phyloP scores from a whole-genome alignment of 306 rosid species.

The Geum urbanum region DNA sequence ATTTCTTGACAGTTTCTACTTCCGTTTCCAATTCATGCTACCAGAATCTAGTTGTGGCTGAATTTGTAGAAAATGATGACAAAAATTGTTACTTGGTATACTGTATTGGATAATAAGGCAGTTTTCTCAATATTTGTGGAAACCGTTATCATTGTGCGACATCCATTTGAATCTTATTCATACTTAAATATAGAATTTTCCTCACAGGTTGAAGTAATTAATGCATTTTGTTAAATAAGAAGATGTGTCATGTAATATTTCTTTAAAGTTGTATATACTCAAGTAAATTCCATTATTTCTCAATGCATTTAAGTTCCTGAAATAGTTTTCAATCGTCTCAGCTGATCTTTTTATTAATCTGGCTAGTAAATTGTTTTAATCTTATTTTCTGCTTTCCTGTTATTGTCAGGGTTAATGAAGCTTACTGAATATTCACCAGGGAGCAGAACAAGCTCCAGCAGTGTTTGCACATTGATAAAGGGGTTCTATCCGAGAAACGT shows the following conservation, averaged over 20 bases:
- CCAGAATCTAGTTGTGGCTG: not conserved
- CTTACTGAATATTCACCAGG: conserved; percentile 47
- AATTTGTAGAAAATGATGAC: not conserved
- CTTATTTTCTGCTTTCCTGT: conserved; percentile 12
- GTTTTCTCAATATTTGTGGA: not conserved
- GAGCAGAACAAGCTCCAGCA: conserved; percentile 73
- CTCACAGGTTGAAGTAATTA: not conserved
- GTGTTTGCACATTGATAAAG: conserved; percentile 41
- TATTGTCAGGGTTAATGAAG: conserved; percentile 74
- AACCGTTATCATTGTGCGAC: not conserved
- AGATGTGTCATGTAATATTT: not conserved
- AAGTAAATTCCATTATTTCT: conserved; percentile 4
- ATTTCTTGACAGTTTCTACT: not conserved
- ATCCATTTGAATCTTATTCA: not conserved
- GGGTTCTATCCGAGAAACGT: conserved; percentile 94
- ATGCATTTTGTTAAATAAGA: not conserved
- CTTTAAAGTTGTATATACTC: not conserved
- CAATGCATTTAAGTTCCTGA: not conserved
- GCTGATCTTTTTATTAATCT: not conserved
- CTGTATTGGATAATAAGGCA: not conserved
- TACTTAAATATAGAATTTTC: not conserved
- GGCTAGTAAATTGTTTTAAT: not conserved
- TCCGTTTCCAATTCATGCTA: not conserved
- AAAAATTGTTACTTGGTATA: not conserved
- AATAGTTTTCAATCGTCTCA: not conserved